Conservation (phyloP, 805 yeast genomes). For the Jamesozyma lodderae region DNA sequence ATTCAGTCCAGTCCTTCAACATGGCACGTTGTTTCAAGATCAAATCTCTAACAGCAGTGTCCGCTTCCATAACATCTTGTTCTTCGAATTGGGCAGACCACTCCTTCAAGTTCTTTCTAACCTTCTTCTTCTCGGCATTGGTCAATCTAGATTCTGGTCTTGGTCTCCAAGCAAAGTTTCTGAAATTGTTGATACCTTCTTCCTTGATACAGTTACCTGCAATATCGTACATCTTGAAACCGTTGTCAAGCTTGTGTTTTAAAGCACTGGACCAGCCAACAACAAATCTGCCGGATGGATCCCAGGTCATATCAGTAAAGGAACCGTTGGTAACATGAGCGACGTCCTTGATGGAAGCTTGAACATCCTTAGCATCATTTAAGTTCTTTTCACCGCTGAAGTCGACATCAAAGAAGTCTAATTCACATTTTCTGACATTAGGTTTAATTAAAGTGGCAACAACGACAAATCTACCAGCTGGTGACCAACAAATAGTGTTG, state of each 20-base stretch:
- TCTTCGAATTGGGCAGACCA: slow-evolving; percentile 91
- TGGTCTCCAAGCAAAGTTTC: slow-evolving; percentile 93
- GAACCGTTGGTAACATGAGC: slow-evolving; percentile 61
- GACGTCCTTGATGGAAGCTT: slow-evolving; percentile 52
- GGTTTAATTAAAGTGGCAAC: slow-evolving; percentile 40
- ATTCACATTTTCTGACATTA: slow-evolving; percentile 45
- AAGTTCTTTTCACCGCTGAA: slow-evolving; percentile 56
- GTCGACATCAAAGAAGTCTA: slow-evolving; percentile 82
- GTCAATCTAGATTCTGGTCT: slow-evolving; percentile 76
- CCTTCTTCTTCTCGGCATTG: slow-evolving; percentile 77
- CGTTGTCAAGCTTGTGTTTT: slow-evolving; percentile 81
- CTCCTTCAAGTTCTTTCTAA: slow-evolving; percentile 80
- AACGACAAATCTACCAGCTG: slow-evolving; percentile 79
- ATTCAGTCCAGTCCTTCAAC: slow-evolving; percentile 77
- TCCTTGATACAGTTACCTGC: slow-evolving; percentile 71
- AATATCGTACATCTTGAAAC: slow-evolving; percentile 79
- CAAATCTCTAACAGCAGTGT: slow-evolving; percentile 82
- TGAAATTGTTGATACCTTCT: slow-evolving; percentile 73
- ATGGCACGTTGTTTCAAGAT: slow-evolving; percentile 74
- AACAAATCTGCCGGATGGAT: slow-evolving; percentile 87
- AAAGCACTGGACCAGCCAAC: slow-evolving; percentile 82
- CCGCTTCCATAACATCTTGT: slow-evolving; percentile 90
- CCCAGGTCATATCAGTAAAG: slow-evolving; percentile 83
- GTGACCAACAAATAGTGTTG: slow-evolving; percentile 79
- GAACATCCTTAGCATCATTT: slow-evolving; percentile 35